phyloP scores from a whole-genome alignment of 352 stramenopile genomes.

The Globisporangium nodosum region DNA sequence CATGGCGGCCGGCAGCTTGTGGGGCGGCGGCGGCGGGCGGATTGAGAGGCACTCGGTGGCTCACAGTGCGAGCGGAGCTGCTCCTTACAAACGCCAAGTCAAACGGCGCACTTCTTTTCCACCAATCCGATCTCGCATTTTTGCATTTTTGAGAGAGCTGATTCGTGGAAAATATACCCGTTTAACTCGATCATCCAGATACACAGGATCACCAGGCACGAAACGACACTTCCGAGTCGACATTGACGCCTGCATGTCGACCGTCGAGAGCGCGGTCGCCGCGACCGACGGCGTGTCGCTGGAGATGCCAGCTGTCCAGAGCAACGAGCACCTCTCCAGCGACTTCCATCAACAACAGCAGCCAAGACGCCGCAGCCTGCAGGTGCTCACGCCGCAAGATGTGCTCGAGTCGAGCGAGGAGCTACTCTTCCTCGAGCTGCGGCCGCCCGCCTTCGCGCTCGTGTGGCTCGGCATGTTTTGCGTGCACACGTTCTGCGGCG shows the following conservation, averaged over 20 bases:
- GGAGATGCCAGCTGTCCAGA: no score
- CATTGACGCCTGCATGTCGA: background rate
- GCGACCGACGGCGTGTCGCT: background rate
- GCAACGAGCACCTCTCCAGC: background rate
- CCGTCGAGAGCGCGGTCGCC: background rate
- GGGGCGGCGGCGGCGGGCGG: background rate
- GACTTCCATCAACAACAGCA: background rate
- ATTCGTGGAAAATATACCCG: no score
- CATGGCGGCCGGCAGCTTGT: conserved; percentile 5
- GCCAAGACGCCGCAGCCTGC: background rate
- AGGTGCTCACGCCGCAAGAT: conserved; percentile 6
- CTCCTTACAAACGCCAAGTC: conserved; percentile 1
- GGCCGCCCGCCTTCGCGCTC: conserved; percentile 9
- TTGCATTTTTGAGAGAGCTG: background rate
- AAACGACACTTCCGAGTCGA: background rate
- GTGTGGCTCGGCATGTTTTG: conserved; percentile 22
- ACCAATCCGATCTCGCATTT: background rate
- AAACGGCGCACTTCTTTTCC: background rate
- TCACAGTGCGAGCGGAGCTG: conserved; percentile 8
- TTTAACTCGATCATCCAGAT: no score
- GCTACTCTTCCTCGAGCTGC: conserved; percentile 15
- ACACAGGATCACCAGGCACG: no score
- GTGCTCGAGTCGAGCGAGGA: conserved; percentile 12
- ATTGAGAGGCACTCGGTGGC: conserved; percentile 5
- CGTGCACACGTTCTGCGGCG: conserved; percentile 16